These are phyloP conservation scores for Penicillium angulare DNA, from an alignment of 495 filamentous ascomycete species.

Conservation along the genomic window DNA sequence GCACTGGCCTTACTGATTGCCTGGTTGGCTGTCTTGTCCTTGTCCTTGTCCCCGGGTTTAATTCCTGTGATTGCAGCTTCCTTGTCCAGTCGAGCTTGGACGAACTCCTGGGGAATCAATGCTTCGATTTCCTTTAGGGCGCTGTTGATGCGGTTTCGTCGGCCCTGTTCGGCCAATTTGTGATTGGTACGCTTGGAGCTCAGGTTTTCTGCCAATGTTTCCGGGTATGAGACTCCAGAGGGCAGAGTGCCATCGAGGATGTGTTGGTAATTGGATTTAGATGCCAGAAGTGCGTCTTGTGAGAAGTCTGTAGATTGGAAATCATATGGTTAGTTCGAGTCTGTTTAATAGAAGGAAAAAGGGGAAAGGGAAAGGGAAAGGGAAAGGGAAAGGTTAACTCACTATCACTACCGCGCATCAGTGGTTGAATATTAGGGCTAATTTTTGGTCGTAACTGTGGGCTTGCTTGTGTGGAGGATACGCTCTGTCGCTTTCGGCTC, in stretches of 20 bases:
- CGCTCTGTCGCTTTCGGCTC: conserved; percentile 66
- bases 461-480: conserved; percentile 71
- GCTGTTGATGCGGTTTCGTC: conserved; percentile 91
- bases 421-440: conserved; percentile 88
- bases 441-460: conserved; percentile 90
- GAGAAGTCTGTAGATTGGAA: conserved; percentile 39
- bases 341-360: conserved; percentile 9
- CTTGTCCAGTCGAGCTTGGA: conserved; percentile 34
- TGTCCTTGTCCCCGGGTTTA: conserved; percentile 43
- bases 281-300: conserved; percentile 78
- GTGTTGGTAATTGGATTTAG: conserved; percentile 97
- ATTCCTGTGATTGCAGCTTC: conserved; percentile 28
- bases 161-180: conserved; percentile 95
- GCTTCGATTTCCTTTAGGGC: conserved; percentile 89
- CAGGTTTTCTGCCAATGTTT: conserved; percentile 84
- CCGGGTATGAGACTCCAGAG: conserved; percentile 87
- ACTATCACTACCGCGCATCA: conserved; percentile 76
- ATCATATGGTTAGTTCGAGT: neutral
- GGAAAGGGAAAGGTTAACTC: conserved; percentile 25
- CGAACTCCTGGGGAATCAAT: conserved; percentile 62
- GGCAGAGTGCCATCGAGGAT: conserved; percentile 90
- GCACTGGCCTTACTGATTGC: conserved; percentile 90
- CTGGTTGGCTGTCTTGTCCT: conserved; percentile 48
- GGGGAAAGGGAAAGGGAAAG: neutral
- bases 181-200: conserved; percentile 97